Conservation (phyloP, 2,329 filamentous ascomycete genomes). For the Ciborinia camelliae region DNA sequence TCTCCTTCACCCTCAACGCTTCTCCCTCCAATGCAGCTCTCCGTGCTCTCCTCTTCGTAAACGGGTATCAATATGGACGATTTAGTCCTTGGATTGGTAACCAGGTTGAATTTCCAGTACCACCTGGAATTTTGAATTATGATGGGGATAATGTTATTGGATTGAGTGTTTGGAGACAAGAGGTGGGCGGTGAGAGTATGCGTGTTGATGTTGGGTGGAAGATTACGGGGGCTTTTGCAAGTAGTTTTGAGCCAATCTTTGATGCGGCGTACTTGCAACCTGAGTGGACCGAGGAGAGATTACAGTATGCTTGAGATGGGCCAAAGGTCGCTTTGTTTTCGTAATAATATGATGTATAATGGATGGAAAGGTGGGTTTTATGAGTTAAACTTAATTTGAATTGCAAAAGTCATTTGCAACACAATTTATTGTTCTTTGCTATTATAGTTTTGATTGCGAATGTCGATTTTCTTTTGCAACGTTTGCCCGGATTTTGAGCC, state of each 20-base stretch:
- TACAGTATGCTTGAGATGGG: constrained; percentile 9
- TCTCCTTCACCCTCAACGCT: constrained; percentile 52
- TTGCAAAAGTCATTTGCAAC: background rate
- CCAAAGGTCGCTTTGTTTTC: background rate
- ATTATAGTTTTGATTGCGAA: too few species aligned
- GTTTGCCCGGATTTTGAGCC: too few species aligned
- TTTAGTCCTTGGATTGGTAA: constrained; percentile 20
- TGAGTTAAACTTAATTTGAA: background rate
- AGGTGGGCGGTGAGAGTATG: constrained; percentile 1
- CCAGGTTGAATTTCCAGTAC: constrained; percentile 19
- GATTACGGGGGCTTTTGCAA: constrained; percentile 11
- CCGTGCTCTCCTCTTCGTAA: constrained; percentile 56
- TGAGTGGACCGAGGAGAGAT: constrained; percentile 13
- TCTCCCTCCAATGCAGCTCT: constrained; percentile 43
- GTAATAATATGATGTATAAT: background rate
- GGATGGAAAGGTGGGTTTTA: background rate
- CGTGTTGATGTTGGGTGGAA: constrained; percentile 16
- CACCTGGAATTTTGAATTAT: constrained; percentile 20
- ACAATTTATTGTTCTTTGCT: too few species aligned
- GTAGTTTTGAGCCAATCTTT: constrained; percentile 17
- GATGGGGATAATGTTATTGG: constrained; percentile 17
- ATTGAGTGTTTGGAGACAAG: constrained; percentile 17
- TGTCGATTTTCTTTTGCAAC: too few species aligned
- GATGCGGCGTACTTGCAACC: constrained; percentile 17
- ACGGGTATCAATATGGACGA: constrained; percentile 46